Percentiles rank a stretch among this genome's conserved stretches.
Evolutionary conservation across 2,329 filamentous ascomycete genomes (phyloP).

Genomic region (Helotiales sp.): DNA sequence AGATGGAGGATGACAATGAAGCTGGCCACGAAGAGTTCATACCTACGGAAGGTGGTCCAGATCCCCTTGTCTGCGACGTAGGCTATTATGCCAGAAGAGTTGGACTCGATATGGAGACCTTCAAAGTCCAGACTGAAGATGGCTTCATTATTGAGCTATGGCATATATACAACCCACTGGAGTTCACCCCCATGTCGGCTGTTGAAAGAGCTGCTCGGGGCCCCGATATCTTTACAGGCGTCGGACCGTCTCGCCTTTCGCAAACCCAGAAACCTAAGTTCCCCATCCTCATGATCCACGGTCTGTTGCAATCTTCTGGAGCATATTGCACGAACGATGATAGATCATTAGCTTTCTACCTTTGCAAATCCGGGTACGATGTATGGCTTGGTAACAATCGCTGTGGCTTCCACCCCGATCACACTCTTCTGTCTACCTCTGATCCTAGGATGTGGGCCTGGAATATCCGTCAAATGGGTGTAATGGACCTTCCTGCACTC

Average conservation of each 20-base stretch:
- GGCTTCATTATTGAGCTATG: slow-evolving; percentile 89
- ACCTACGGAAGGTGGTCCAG: slow-evolving; percentile 79
- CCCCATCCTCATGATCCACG: slow-evolving; percentile 86
- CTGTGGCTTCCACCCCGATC: slow-evolving; percentile 81
- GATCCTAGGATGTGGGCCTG: slow-evolving; percentile 97
- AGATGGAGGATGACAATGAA: slow-evolving; percentile 47
- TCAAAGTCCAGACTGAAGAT: slow-evolving; percentile 89
- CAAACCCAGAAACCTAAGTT: slow-evolving; percentile 59
- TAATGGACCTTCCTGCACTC: slow-evolving; percentile 83
- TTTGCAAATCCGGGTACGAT: slow-evolving; percentile 91
- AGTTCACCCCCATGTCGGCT: slow-evolving; percentile 61
- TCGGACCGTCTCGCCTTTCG: slow-evolving; percentile 46
- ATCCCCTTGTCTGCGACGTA: slow-evolving; percentile 78
- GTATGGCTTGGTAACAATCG: slow-evolving; percentile 96
- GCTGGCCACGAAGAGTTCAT: slow-evolving; percentile 56
- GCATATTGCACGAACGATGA: slow-evolving; percentile 92
- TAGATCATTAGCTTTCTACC: slow-evolving; percentile 85
- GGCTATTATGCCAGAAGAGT: slow-evolving; percentile 87
- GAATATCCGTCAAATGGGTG: slow-evolving; percentile 94
- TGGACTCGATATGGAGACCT: slow-evolving; percentile 82
- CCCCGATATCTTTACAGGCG: slow-evolving; percentile 64
- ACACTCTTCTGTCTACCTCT: slow-evolving; percentile 69
- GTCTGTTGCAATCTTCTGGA: slow-evolving; percentile 84
- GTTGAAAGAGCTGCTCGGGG: slow-evolving; percentile 59
- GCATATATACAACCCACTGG: slow-evolving; percentile 85